Evolutionary conservation across 768 basidiomycete genomes (phyloP), one percentile per base, ranked within the genome.

Genomic region (Suillus fuscotomentosus): DNA sequence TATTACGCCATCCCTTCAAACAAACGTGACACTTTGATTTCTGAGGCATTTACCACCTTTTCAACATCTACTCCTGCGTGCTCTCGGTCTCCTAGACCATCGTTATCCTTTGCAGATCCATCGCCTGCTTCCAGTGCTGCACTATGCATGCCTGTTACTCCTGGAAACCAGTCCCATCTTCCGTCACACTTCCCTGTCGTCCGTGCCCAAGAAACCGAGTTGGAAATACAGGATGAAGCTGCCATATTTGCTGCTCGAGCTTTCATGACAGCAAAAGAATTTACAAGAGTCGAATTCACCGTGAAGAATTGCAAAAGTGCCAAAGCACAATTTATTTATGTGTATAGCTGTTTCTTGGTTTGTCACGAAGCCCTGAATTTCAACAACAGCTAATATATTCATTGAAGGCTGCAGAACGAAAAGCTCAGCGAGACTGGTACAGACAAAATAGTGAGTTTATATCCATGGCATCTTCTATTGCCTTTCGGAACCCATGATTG

Each of bases 261-360:
- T 22, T 91, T 87, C 71, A 85, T 93, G 68, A 88, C 93, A 66
- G 77, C 86, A 17, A 88, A 89, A 70, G 95, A 99, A 70, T 90
- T 90, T 69, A 79, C 86, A 55, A 84, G 95, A 64, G 92, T 88
- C 8, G 83, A 85, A 7, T 85, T 88, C 69, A 76, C 86, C 63
- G 76, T 99, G 57, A 80, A 80, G 60, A 79, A 81, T 9, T 92
- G 91, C 70, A 84, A 75, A 69, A 91, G 92, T 68, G 75, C 86
- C 31, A 91, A 91, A 73, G 89, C 89, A 9, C 82, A 79, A 31
- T 99, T 97, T 75, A 69, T 98, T 66, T 82, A 84, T 54, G 74
- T 88, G 22, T 99, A 99, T 74, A 85, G 91, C 69, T 86, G 85
- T 67, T 99, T 90, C 74, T 80, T 99, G 75, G 97, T 97, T 74